Evolutionary conservation across 176 grass and related monocot genomes (phyloP), one percentile per base, ranked within the genome.

Genomic region (Aegilops umbellulata): DNA sequence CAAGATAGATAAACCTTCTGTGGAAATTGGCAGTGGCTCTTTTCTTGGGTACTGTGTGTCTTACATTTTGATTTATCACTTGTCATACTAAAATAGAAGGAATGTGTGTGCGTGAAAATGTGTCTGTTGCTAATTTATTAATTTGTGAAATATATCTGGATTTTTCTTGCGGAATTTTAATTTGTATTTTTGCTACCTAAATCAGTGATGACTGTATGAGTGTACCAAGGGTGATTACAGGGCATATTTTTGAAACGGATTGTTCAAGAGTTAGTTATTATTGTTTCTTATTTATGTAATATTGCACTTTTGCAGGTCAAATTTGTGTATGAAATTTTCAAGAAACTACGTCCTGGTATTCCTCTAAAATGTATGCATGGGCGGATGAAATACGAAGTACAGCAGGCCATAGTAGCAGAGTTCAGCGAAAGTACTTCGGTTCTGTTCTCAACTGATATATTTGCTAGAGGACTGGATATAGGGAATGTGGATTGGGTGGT

Each of bases 331-430:
- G 88, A 98, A 75, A 69, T 87, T 91, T 98, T 98, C 36, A 98
- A 87, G 84, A 98, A 95, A 86, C 93, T 98, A 53, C 94, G 93
- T 81, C 96, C 96, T 61, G 96, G 96, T 85, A 92, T 94, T 92
- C 93, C 96, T 82, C 83, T 98, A 69, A 98, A 91, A 92, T 95
- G 87, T 90, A 89, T 98, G 72, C 90, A 98, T 86, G 96, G 96
- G 35, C 76, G 87, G 53, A 95, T 98, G 96, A 74, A 65, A 20
- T 87, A 90, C 23, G 79, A 89, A 80, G 82, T 90, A 76, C 84
- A 92, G 68, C 89, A 92, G 83, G 86, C 90, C 42, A 60, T 92
- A 86, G 90, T 89, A 89, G 87, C 82, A 82, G 86, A 87, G 22
- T 98, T 95, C 78, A 89, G 89, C 51, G 92, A 95, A 67, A 68